Evolutionary conservation across 768 basidiomycete genomes (phyloP).

Genomic region (Mycena rosella): DNA sequence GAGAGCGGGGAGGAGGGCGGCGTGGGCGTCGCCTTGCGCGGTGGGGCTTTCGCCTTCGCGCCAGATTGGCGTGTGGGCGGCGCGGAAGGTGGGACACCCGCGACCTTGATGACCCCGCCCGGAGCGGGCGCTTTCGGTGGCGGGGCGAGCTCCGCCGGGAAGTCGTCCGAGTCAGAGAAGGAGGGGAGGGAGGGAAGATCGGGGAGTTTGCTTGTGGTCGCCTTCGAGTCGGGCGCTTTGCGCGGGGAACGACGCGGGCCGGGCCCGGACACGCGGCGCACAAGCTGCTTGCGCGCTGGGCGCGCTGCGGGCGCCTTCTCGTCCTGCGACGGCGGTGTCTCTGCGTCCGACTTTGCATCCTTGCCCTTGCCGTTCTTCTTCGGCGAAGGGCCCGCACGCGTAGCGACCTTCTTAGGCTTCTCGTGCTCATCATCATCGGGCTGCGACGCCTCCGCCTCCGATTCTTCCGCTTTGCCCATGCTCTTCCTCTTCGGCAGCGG

Average conservation of each 20-base stretch:
- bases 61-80: neutral
- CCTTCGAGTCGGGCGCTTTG: constrained; percentile 8
- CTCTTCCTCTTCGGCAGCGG: too few relatives aligned
- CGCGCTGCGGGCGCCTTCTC: neutral
- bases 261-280: constrained; percentile 20
- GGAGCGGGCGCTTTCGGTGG: neutral
- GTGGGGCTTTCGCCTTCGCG: neutral
- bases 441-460: too few relatives aligned
- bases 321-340: neutral
- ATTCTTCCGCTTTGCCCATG: too few relatives aligned
- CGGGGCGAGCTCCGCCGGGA: constrained; percentile 1
- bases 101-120: neutral
- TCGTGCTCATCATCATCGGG: too few relatives aligned
- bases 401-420: too few relatives aligned
- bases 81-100: neutral
- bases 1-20: constrained; percentile 33
- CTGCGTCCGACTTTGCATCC: too few relatives aligned
- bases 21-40: constrained; percentile 22
- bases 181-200: neutral
- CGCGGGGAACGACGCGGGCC: constrained; percentile 11
- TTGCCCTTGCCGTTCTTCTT: too few relatives aligned
- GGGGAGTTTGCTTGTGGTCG: neutral
- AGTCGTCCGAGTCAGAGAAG: constrained; percentile 19
- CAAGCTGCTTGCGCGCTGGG: constrained; percentile 7
- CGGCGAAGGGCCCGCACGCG: too few relatives aligned